Evolutionary conservation across 805 yeast species (phyloP).

Genomic region (Candida michaelii): DNA sequence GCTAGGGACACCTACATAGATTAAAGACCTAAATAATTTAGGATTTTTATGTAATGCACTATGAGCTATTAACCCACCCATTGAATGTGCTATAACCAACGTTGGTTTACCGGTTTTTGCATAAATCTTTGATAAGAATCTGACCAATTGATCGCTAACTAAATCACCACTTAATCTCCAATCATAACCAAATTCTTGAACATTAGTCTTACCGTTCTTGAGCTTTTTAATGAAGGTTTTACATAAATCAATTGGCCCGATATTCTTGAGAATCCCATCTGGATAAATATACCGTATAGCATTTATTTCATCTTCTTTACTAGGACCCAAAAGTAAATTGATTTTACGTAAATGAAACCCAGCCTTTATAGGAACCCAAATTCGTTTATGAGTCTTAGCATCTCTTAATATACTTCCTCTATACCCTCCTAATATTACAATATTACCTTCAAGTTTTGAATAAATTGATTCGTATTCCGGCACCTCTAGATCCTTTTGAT

Average conservation of each 20-base stretch:
- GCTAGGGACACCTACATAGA: constrained; percentile 82
- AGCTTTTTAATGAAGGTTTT: constrained; percentile 58
- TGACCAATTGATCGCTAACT: constrained; percentile 49
- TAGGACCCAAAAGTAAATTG: constrained; percentile 72
- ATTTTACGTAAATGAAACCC: constrained; percentile 74
- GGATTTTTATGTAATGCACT: constrained; percentile 72
- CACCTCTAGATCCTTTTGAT: constrained; percentile 14
- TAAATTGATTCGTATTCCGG: constrained; percentile 47
- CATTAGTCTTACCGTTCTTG: constrained; percentile 55
- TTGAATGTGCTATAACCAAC: constrained; percentile 81
- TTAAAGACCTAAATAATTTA: constrained; percentile 64
- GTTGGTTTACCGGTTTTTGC: constrained; percentile 55
- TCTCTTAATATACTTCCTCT: constrained; percentile 80
- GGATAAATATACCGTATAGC: constrained; percentile 59
- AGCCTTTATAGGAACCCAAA: constrained; percentile 88
- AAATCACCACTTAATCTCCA: constrained; percentile 79
- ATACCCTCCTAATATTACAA: constrained; percentile 83
- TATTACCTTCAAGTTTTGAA: constrained; percentile 70
- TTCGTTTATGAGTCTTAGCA: constrained; percentile 56
- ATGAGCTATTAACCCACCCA: constrained; percentile 91
- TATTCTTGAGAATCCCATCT: constrained; percentile 73
- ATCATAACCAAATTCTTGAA: constrained; percentile 85
- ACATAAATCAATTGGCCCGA: constrained; percentile 86
- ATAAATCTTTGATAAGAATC: constrained; percentile 47
- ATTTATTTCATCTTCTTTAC: constrained; percentile 61